Percentiles rank a stretch among this genome's conserved stretches.
Conservation (phyloP, 345 rosid species). For the Eucalyptus regnans region DNA sequence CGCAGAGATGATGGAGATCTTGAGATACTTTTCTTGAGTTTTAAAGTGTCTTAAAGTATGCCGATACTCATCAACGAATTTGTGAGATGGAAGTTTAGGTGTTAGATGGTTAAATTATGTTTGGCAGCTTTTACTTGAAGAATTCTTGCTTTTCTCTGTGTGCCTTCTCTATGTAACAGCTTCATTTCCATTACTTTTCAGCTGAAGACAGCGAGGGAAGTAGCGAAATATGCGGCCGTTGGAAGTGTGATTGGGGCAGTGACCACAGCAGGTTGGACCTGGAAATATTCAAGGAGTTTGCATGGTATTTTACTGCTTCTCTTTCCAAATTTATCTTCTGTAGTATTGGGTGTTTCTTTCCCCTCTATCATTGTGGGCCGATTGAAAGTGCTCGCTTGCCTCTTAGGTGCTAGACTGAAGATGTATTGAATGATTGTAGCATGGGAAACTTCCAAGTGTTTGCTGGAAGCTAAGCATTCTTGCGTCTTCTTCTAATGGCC, state of each 20-base stretch:
- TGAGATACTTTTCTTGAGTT: neutral
- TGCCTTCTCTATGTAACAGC: neutral
- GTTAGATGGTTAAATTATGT: neutral
- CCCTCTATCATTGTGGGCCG: neutral
- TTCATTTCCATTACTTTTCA: conserved; percentile 10
- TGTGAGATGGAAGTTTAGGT: neutral
- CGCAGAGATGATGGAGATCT: neutral
- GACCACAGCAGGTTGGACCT: conserved; percentile 71
- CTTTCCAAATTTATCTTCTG: neutral
- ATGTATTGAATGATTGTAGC: neutral
- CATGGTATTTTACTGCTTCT: conserved; percentile 41
- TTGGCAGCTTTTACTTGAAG: neutral
- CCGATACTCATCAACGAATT: neutral
- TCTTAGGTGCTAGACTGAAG: neutral
- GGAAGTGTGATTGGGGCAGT: conserved; percentile 71
- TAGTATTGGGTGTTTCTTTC: neutral
- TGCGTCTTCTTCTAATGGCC: neutral
- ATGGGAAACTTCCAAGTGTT: neutral
- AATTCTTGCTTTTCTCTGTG: neutral
- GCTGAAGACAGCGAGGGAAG: conserved; percentile 86
- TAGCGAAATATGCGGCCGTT: conserved; percentile 30
- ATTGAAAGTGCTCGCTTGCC: neutral
- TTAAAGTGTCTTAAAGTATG: neutral
- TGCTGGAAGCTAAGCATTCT: neutral
- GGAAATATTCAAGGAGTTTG: conserved; percentile 81